A percentile compares a stretch with the other conserved stretches of the same genome.
Conservation (phyloP, 1,284 basidiomycete genomes). For the Ceratobasidium papillatum region DNA sequence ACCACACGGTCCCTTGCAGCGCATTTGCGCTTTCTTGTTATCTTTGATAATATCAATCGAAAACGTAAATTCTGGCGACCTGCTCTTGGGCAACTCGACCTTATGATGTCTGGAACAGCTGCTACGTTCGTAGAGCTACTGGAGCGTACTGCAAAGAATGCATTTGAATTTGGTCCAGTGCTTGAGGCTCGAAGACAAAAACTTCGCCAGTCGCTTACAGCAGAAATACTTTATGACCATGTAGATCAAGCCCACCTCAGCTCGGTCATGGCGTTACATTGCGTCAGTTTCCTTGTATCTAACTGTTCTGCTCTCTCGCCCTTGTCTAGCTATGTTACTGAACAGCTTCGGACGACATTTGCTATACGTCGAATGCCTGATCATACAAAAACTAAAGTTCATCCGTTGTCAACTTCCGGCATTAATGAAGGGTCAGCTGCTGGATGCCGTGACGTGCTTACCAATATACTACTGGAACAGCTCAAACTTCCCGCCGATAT, state of each 20-base stretch:
- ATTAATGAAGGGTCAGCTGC: slow-evolving; percentile 13
- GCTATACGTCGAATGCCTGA: not conserved
- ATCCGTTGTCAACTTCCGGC: not conserved
- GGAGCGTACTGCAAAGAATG: not conserved
- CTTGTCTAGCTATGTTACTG: not conserved
- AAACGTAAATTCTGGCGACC: not conserved
- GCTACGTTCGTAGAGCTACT: not conserved
- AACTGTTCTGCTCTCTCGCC: not conserved
- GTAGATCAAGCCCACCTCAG: not conserved
- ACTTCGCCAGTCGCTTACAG: not conserved
- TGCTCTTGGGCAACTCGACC: not conserved
- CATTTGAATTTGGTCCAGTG: not conserved
- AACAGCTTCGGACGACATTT: not conserved
- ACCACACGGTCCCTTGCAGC: too few relatives aligned
- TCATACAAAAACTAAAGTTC: not conserved
- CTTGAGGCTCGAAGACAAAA: not conserved
- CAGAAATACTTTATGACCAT: not conserved
- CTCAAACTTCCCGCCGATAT: slow-evolving; percentile 37
- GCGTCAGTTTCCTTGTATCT: not conserved
- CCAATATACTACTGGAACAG: slow-evolving; percentile 12
- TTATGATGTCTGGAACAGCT: slow-evolving; percentile 2
- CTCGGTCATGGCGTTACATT: slow-evolving; percentile 3
- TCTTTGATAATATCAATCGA: slow-evolving; percentile 29
- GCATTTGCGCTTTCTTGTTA: too few relatives aligned
- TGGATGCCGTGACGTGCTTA: not conserved